phyloP scores from a whole-genome alignment of 2,329 filamentous ascomycete species.

The Diaporthe humulicola region DNA sequence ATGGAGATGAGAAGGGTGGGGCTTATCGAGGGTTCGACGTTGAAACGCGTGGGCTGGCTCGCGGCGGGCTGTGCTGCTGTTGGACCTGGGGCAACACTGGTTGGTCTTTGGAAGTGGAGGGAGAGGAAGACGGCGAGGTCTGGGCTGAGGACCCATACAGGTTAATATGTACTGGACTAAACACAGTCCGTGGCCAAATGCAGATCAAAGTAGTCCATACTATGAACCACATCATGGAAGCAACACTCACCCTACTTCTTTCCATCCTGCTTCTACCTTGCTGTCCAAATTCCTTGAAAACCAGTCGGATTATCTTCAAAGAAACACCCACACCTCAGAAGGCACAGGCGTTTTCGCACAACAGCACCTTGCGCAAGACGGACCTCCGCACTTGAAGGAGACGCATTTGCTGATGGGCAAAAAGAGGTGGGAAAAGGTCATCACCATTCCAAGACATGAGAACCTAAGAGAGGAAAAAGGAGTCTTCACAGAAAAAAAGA shows the following conservation, averaged over 20 bases:
- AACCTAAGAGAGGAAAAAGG: not conserved
- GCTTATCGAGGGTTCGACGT: not conserved
- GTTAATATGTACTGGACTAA: not conserved
- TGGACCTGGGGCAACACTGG: slow-evolving; percentile 19
- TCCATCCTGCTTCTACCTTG: too few species aligned
- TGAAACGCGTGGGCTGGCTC: not conserved
- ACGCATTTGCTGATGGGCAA: not conserved
- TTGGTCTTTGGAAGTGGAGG: slow-evolving; percentile 28
- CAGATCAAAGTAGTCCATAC: not conserved
- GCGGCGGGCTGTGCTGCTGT: not conserved
- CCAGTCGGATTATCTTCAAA: not conserved
- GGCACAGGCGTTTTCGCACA: not conserved
- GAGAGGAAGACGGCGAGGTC: slow-evolving; percentile 26
- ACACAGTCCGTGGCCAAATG: not conserved
- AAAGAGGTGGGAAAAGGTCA: not conserved
- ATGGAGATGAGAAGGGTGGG: slow-evolving; percentile 20
- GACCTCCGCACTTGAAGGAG: not conserved
- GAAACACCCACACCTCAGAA: not conserved
- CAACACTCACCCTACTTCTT: not conserved
- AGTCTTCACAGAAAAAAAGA: not conserved
- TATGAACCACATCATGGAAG: not conserved
- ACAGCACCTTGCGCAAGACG: not conserved
- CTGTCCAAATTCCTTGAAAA: not conserved
- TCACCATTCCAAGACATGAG: not conserved
- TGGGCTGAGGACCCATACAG: not conserved